A percentile compares a stretch with the other conserved stretches of the same genome.
Evolutionary conservation across 257 asterid species (phyloP).

Genomic region (Solanum sitiens): DNA sequence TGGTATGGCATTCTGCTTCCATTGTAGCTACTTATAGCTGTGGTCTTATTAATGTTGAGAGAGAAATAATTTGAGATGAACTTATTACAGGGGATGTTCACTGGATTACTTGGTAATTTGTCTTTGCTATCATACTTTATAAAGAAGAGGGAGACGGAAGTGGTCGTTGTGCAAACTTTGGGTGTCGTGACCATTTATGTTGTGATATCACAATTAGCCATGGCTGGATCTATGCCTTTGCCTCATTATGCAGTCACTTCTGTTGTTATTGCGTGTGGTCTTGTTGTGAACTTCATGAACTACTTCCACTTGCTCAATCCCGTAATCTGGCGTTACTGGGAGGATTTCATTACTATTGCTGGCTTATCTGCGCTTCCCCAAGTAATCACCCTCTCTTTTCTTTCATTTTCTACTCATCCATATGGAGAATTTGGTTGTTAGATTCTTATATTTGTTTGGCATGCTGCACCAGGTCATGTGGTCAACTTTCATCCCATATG

Average conservation of each 20-base stretch:
- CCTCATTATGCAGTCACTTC: slow-evolving; percentile 79
- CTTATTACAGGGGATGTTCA: slow-evolving; percentile 79
- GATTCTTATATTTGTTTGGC: neutral
- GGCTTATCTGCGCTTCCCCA: slow-evolving; percentile 90
- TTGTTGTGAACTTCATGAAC: slow-evolving; percentile 55
- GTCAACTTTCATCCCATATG: slow-evolving; percentile 88
- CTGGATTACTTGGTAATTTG: slow-evolving; percentile 94
- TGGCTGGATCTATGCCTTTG: slow-evolving; percentile 94
- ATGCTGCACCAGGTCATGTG: slow-evolving; percentile 62
- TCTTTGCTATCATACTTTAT: slow-evolving; percentile 78
- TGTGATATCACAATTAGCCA: slow-evolving; percentile 79
- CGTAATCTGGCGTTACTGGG: slow-evolving; percentile 79
- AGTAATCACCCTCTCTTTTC: slow-evolving; percentile 25
- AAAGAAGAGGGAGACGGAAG: slow-evolving; percentile 86
- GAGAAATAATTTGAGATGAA: neutral
- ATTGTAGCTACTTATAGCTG: neutral
- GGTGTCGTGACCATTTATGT: slow-evolving; percentile 76
- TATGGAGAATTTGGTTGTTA: neutral
- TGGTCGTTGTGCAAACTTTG: slow-evolving; percentile 67
- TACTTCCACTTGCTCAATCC: slow-evolving; percentile 57
- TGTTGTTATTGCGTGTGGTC: slow-evolving; percentile 65
- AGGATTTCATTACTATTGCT: slow-evolving; percentile 74
- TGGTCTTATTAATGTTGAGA: slow-evolving; percentile 2
- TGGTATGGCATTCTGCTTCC: slow-evolving; percentile 34
- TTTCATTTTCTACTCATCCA: neutral